Conservation (phyloP, 441 rosid genomes). For the Biscutella laevigata region DNA sequence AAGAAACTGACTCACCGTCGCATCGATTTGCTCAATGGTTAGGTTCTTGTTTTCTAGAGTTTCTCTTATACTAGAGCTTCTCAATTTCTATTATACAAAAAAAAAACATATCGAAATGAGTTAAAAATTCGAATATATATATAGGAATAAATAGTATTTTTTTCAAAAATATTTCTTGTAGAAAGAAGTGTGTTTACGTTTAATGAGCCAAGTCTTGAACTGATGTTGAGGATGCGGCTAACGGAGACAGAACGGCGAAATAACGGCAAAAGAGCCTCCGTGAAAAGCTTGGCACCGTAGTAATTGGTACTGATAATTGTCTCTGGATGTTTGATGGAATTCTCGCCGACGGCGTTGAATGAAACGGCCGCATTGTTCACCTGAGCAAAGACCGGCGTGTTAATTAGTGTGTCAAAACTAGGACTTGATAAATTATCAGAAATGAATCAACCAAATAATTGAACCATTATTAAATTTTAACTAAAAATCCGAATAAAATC, state of each 20-base stretch:
- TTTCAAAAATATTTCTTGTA: background rate
- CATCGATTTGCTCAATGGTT: slow-evolving; percentile 39
- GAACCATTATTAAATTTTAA: no score
- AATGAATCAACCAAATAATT: no score
- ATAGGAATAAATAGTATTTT: no score
- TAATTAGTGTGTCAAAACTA: no score
- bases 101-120: background rate
- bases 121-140: background rate
- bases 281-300: slow-evolving; percentile 53
- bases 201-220: slow-evolving; percentile 72
- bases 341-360: slow-evolving; percentile 51
- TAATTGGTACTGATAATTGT: slow-evolving; percentile 61
- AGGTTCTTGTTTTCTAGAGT: slow-evolving; percentile 39
- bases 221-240: slow-evolving; percentile 60
- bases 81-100: slow-evolving; percentile 59
- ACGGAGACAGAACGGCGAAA: slow-evolving; percentile 45
- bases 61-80: slow-evolving; percentile 37
- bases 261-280: slow-evolving; percentile 53
- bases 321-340: slow-evolving; percentile 61
- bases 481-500: no score
- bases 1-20: slow-evolving; percentile 35
- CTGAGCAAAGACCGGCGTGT: slow-evolving; percentile 21
- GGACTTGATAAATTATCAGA: no score
- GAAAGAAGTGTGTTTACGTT: slow-evolving; percentile 32
- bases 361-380: slow-evolving; percentile 83